Evolutionary conservation across 2,329 filamentous ascomycete genomes (phyloP).

Genomic region (Hysterium pulicare): DNA sequence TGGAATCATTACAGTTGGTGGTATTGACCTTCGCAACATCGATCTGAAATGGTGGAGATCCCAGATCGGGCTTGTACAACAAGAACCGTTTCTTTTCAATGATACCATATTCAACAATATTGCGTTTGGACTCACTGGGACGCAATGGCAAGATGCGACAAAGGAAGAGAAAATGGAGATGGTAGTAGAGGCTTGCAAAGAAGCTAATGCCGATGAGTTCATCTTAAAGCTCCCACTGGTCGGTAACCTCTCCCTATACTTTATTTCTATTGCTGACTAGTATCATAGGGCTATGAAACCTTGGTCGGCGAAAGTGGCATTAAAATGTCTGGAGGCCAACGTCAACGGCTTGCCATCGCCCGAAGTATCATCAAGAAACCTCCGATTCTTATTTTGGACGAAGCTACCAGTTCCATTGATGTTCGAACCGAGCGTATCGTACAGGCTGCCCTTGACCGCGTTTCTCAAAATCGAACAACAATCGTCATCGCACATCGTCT

Average conservation of each 20-base stretch:
- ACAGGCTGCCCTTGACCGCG: slow-evolving; percentile 56
- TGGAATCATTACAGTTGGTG: slow-evolving; percentile 28
- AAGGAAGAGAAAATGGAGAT: slow-evolving; percentile 57
- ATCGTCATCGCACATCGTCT: slow-evolving; percentile 77
- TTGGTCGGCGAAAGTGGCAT: slow-evolving; percentile 73
- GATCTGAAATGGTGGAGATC: slow-evolving; percentile 45
- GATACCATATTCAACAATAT: slow-evolving; percentile 40
- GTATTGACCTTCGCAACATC: slow-evolving; percentile 23
- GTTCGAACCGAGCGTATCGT: slow-evolving; percentile 54
- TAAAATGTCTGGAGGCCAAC: slow-evolving; percentile 78
- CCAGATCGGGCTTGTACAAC: slow-evolving; percentile 44
- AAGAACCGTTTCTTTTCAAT: slow-evolving; percentile 42
- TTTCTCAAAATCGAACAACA: slow-evolving; percentile 63
- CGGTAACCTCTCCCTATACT: neutral
- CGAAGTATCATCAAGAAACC: slow-evolving; percentile 66
- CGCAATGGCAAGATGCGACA: slow-evolving; percentile 49
- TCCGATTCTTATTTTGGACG: slow-evolving; percentile 67
- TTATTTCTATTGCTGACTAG: neutral
- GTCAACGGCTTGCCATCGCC: slow-evolving; percentile 77
- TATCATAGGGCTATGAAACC: slow-evolving; percentile 63
- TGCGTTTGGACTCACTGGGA: slow-evolving; percentile 37
- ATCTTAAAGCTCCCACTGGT: slow-evolving; percentile 29
- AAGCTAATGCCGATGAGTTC: slow-evolving; percentile 39
- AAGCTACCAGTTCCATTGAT: slow-evolving; percentile 69
- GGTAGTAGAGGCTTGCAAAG: slow-evolving; percentile 40